Evolutionary conservation across 148 eudicot genomes (phyloP).

Genomic region (Diospyros lotus): DNA sequence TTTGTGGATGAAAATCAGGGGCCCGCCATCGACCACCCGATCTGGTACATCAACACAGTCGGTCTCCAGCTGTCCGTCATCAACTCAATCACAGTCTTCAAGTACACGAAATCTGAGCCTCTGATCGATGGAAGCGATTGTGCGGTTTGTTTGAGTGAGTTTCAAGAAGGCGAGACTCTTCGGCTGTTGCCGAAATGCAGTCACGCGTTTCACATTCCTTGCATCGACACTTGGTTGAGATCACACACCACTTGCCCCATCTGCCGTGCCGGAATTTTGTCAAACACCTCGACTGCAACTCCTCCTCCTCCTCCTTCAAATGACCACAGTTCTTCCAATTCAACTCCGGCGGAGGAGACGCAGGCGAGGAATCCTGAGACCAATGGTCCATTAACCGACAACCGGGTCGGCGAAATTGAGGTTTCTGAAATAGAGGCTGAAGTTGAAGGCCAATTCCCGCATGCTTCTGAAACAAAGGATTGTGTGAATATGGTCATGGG

Average conservation of each 20-base stretch:
- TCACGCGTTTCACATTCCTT: slow-evolving; percentile 66
- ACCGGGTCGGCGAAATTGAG: slow-evolving; percentile 3
- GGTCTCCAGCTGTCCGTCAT: slow-evolving; percentile 53
- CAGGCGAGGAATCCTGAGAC: slow-evolving; percentile 21
- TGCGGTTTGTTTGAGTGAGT: slow-evolving; percentile 55
- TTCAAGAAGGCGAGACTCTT: slow-evolving; percentile 46
- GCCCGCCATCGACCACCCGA: slow-evolving; percentile 43
- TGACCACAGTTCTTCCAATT: slow-evolving; percentile 17
- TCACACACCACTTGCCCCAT: slow-evolving; percentile 64
- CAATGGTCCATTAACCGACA: slow-evolving; percentile 10
- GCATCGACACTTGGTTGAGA: slow-evolving; percentile 69
- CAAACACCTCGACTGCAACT: slow-evolving; percentile 9
- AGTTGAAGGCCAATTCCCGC: neutral
- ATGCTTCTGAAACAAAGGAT: slow-evolving; percentile 1
- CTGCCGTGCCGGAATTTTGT: slow-evolving; percentile 47
- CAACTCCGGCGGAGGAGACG: slow-evolving; percentile 13
- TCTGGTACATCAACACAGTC: slow-evolving; percentile 56
- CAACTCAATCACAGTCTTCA: slow-evolving; percentile 37
- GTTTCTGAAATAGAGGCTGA: slow-evolving; percentile 9
- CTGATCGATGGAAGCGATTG: slow-evolving; percentile 52
- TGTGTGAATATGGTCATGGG: neutral
- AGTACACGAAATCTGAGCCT: slow-evolving; percentile 33
- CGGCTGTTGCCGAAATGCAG: slow-evolving; percentile 61
- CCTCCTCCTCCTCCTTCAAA: slow-evolving; percentile 15
- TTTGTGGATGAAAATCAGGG: slow-evolving; percentile 17